These are phyloP conservation scores for Hirsutella thompsonii DNA, from an alignment of 2,329 filamentous ascomycete species.

Conservation along the genomic window DNA sequence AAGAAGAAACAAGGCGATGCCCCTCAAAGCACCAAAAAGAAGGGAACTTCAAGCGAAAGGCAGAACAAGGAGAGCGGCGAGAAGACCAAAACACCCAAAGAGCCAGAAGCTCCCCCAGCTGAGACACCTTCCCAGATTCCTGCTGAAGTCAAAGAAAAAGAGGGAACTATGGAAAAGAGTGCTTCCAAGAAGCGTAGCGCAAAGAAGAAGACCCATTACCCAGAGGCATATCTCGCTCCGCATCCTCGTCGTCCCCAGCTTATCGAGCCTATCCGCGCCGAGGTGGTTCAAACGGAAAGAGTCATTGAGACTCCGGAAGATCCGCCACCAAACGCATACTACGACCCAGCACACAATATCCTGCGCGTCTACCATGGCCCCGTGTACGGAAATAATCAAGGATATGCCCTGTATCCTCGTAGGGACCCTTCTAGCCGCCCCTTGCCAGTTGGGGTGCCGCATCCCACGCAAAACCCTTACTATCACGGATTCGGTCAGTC, in stretches of 20 bases:
- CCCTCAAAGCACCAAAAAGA: not conserved
- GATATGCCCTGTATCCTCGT: slow-evolving; percentile 30
- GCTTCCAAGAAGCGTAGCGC: slow-evolving; percentile 2
- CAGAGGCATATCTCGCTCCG: slow-evolving; percentile 15
- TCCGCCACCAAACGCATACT: slow-evolving; percentile 46
- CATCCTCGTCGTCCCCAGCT: slow-evolving; percentile 27
- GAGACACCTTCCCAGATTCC: too few relatives aligned
- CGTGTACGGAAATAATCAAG: slow-evolving; percentile 37
- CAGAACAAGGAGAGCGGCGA: not conserved
- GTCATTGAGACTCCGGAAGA: slow-evolving; percentile 38
- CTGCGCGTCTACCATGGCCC: slow-evolving; percentile 46
- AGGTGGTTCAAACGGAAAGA: slow-evolving; percentile 42
- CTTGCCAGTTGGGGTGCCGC: slow-evolving; percentile 28
- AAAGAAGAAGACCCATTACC: slow-evolving; percentile 12
- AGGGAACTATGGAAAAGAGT: slow-evolving; percentile 3
- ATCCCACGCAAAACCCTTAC: slow-evolving; percentile 29
- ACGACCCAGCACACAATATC: slow-evolving; percentile 36
- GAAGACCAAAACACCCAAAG: too few relatives aligned
- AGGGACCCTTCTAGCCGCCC: slow-evolving; percentile 16
- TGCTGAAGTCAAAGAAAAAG: not conserved
- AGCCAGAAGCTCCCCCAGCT: too few relatives aligned
- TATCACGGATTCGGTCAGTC: slow-evolving; percentile 22
- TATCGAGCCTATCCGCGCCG: slow-evolving; percentile 32
- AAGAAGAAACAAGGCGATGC: not conserved
- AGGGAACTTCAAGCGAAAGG: not conserved